Evolutionary conservation across 768 basidiomycete genomes (phyloP), one percentile per base, ranked within the genome.

Genomic region (Lactarius indigo): DNA sequence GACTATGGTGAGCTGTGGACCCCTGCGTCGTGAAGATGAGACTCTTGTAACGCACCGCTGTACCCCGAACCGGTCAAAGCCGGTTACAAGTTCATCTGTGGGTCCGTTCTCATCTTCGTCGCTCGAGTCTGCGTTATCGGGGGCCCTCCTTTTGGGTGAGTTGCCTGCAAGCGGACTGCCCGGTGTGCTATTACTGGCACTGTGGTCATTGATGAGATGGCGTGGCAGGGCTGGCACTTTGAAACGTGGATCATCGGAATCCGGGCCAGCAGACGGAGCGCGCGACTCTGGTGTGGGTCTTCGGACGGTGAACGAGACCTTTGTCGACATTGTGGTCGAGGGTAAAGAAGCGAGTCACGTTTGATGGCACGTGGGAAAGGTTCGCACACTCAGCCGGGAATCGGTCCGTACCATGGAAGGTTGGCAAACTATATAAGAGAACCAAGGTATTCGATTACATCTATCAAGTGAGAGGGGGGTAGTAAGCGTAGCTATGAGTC

Each of bases 281-380:
- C 89, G 82, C 7, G 90, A 88, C 0, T 81, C 74, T 1, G 91
- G 89, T 0, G 86, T 87, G 0, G 94, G 94, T 9, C 92, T 83
- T 52, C 92, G 86, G 64, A 96, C 82, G 2, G 90, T 94, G 77
- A 96, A 96, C 1, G 94, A 95, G 47, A 95, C 83, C 5, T 26
- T 52, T 15, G 50, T 52, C 26, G 50, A 52, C 50, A 52, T 52
- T 12, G 50, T 52, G 26, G 50, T 52, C 50, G 50, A 52, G 23
- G 50, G 26, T 52, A 4, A 26, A 52, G 26, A 6, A 26, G 50
- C 5, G 47, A 52, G 50, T 52, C 50, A 52, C 50, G 47, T 50
- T 13, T 26, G 50, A 28, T 13, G 42, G 20, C 9, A 44, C 50
- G 50, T 52, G 50, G 23, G 23, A 23, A 50, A 26, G 2, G 6